Evolutionary conservation across 2,329 filamentous ascomycete genomes (phyloP).

Genomic region (Alternaria angustiovoidea): DNA sequence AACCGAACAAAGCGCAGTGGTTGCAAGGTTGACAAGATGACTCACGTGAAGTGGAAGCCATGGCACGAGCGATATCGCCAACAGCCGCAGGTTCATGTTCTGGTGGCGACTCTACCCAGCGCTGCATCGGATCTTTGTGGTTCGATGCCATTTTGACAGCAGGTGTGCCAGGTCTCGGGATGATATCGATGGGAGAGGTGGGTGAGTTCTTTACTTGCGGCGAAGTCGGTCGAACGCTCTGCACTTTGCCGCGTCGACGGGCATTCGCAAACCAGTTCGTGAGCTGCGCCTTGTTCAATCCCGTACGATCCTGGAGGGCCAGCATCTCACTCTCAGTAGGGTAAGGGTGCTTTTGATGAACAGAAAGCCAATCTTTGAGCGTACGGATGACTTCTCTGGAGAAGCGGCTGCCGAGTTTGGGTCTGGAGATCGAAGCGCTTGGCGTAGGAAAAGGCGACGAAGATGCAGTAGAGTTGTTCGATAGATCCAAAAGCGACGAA

Average conservation of each 20-base stretch:
- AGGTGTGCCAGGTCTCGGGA: slow-evolving; percentile 33
- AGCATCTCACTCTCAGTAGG: slow-evolving; percentile 32
- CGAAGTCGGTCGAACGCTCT: slow-evolving; percentile 15
- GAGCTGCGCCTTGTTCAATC: slow-evolving; percentile 36
- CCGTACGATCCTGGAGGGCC: slow-evolving; percentile 29
- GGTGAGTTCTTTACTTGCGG: slow-evolving; percentile 15
- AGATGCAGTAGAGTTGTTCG: slow-evolving; percentile 22
- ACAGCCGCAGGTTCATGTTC: slow-evolving; percentile 38
- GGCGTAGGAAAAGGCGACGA: slow-evolving; percentile 21
- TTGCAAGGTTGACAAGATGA: neutral
- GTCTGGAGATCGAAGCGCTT: slow-evolving; percentile 14
- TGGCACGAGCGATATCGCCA: slow-evolving; percentile 34
- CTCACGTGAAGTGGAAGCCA: slow-evolving; percentile 25
- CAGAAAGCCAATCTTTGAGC: slow-evolving; percentile 34
- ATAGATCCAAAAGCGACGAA: slow-evolving; percentile 1
- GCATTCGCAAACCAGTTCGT: slow-evolving; percentile 43
- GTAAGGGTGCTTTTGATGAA: slow-evolving; percentile 34
- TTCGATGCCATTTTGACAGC: slow-evolving; percentile 16
- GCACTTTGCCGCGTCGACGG: slow-evolving; percentile 33
- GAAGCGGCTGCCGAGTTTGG: slow-evolving; percentile 34
- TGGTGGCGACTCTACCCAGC: slow-evolving; percentile 41
- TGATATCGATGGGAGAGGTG: slow-evolving; percentile 30
- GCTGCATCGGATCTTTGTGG: slow-evolving; percentile 33
- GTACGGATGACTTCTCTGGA: slow-evolving; percentile 34
- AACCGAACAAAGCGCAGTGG: too few species aligned